Base-by-base conservation (phyloP, 148 eudicot species). In the Amaranthus hypochondriacus region DNA sequence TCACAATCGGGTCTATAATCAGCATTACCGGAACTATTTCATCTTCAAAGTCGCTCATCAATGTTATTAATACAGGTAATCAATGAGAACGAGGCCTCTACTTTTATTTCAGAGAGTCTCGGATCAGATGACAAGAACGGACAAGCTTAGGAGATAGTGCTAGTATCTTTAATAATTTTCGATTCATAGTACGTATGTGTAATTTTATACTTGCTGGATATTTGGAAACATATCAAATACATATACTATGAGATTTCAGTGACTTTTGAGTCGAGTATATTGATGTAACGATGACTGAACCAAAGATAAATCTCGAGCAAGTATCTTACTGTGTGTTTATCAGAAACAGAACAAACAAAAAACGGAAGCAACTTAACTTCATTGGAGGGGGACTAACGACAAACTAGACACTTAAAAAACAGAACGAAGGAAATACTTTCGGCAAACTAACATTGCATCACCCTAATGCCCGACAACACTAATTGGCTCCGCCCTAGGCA, bases 1-100 rank as follows among this genome's bases (percentile, higher is more conserved):
- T 87, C 21, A 61, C 60, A 7, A 14, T 82, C 15, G 91, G 91
- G 51, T 72, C 56, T 62, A 13, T 81, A 78, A 68, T 91, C 43
- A 88, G 84, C 11, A 84, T 81, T 2, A 80, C 73, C 9, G 91
- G 97, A 75, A 85, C 87, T 11, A 72, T 84, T 48, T 87, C 90
- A 18, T 84, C 91, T 52, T 80, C 77, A 14, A 84, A 71, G 62
- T 79, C 74, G 14, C 85, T 89, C 12, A 18, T 80, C 11, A 69
- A 56, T 62, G 80, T 72, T 57, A 56, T 86, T 28, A 77, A 62
- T 43, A 77, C 79, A 75, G 83, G 62, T 66, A 63, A 72, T 42
- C 75, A 64, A 52, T 42, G 56, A 74, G 51, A 56, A 55, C 48
- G 62, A 48, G 62, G 48, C 47, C 14, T 9, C 48, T n/a, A 44